Base-by-base conservation (phyloP, 2,329 filamentous ascomycete genomes). In the Aspergillus nomiae region DNA sequence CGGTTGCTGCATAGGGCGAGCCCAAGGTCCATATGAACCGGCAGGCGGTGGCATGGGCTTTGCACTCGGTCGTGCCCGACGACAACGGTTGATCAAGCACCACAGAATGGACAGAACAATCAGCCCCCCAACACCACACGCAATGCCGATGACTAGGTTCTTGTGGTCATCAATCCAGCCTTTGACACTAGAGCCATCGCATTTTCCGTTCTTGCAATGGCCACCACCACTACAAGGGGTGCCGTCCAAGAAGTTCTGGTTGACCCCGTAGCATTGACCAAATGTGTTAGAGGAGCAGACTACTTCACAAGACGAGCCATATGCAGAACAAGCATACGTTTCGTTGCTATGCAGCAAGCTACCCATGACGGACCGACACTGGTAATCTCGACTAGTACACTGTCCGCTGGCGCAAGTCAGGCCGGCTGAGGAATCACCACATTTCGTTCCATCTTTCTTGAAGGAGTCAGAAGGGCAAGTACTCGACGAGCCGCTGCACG, bases 201-300 rank as follows among this genome's bases (percentile, higher is more conserved):
- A 99, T 69, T 84, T 81, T 50, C 95, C 95, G 70, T 94, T 94
- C 58, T 77, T 75, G 77, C 95, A 99, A 61, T 82, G 84, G 8
- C 95, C 95, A 60, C 92, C 92, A 21, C 90, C 91, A 58, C 88
- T 85, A 75, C 95, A 99, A 1, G 86, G 81, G 1, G 95, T 98
- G 21, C 95, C 95, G 74, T 99, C 95, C 34, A 98, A 83, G 79
- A 96, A 98, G 79, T 96, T 95, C 75, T 97, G 93, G 75, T 92
- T 89, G 80, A 96, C 86, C 26, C 64, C 60, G 86, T 85, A 64
- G 90, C 89, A 77, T 92, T 97, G 9, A 85, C 83, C 62, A 86
- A 86, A 7, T 81, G 66, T 9, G 87, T 92, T 88, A 28, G 89
- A 90, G 3, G 85, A 84, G 77, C 95, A 99, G 56, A 88, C 89